phyloP scores from a whole-genome alignment of 805 yeast genomes.

The Saccharomyces jurei region DNA sequence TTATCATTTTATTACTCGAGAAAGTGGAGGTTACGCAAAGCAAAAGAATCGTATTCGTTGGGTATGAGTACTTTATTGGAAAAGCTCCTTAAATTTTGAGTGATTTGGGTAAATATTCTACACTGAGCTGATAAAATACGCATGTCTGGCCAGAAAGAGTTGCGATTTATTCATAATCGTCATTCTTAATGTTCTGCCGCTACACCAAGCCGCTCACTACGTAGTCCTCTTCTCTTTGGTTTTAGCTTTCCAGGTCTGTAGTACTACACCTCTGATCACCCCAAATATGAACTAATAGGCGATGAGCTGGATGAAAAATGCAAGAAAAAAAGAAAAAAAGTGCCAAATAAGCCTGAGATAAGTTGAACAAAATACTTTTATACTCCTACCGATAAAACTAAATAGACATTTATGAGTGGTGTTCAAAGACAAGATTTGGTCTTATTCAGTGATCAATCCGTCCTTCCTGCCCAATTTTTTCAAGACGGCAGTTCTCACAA shows the following conservation, averaged over 20 bases:
- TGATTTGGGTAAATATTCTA: background rate
- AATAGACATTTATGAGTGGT: slow-evolving; percentile 6
- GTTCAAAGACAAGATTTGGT: slow-evolving; percentile 52
- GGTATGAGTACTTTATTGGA: background rate
- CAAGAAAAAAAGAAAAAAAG: background rate
- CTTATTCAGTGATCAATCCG: slow-evolving; percentile 43
- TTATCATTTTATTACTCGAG: background rate
- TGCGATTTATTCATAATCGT: background rate
- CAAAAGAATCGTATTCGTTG: background rate
- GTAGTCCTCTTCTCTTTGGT: too few species aligned
- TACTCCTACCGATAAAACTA: background rate
- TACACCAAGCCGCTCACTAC: too few species aligned
- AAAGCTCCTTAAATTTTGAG: background rate
- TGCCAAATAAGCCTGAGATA: background rate
- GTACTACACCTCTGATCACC: background rate
- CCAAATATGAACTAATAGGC: background rate
- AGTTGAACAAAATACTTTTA: background rate
- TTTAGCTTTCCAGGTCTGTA: background rate
- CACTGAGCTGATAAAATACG: background rate
- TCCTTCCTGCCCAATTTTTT: slow-evolving; percentile 28
- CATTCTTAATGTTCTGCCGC: too few species aligned
- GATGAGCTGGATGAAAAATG: background rate
- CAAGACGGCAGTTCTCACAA: slow-evolving; percentile 14
- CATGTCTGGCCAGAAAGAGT: background rate
- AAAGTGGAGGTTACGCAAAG: background rate